Evolutionary conservation across 352 stramenopile genomes (phyloP).

Genomic region (Pythium guiyangense): DNA sequence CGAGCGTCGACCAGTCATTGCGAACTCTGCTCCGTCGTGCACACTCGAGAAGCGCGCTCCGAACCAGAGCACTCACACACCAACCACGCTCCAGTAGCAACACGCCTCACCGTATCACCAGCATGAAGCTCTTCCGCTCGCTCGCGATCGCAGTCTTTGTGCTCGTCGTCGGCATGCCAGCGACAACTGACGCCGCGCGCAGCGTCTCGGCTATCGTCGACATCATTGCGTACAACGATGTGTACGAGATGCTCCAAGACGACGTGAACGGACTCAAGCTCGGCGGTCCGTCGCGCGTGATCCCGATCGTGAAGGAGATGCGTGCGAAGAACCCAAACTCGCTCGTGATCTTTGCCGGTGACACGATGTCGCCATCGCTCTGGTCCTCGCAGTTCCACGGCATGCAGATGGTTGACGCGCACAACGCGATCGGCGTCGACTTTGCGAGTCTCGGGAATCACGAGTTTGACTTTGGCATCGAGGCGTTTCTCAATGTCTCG

Average conservation of each 20-base stretch:
- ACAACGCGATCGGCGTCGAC: slow-evolving; percentile 73
- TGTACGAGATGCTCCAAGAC: slow-evolving; percentile 74
- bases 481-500: slow-evolving; percentile 77
- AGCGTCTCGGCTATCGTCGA: slow-evolving; percentile 32
- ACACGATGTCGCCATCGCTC: slow-evolving; percentile 73
- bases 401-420: slow-evolving; percentile 73
- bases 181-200: slow-evolving; percentile 15
- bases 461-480: slow-evolving; percentile 78
- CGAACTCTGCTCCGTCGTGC: too few species aligned
- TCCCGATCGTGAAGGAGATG: slow-evolving; percentile 61
- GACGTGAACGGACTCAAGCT: slow-evolving; percentile 50
- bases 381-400: slow-evolving; percentile 79
- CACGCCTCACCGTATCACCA: too few species aligned
- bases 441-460: slow-evolving; percentile 75
- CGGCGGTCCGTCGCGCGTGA: slow-evolving; percentile 59
- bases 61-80: too few species aligned
- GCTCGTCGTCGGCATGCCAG: too few species aligned
- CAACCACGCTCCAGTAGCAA: too few species aligned
- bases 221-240: slow-evolving; percentile 81
- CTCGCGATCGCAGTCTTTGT: too few species aligned
- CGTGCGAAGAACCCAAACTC: slow-evolving; percentile 45
- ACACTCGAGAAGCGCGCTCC: too few species aligned
- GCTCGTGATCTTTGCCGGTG: slow-evolving; percentile 69
- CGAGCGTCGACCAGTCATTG: too few species aligned
- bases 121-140: slow-evolving; percentile 29